Evolutionary conservation across 73 alveolate species (phyloP), one percentile per base, ranked within the genome.

Genomic region (Symbiodinium pilosum): DNA sequence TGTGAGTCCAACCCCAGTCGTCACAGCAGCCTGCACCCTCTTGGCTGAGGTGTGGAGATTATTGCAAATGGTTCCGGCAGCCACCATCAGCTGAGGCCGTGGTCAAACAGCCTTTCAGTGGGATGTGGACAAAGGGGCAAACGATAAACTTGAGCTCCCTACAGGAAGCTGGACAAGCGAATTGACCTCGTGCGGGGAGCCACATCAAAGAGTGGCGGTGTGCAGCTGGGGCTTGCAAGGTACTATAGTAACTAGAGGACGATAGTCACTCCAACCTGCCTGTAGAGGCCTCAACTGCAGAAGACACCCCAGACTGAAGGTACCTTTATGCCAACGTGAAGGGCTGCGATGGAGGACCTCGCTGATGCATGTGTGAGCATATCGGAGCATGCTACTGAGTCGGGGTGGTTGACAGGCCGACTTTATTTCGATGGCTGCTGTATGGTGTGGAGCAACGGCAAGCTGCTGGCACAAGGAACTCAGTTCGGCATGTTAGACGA

Each of bases 351-450:
- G 99, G 99, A 51, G 99, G 99, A n/a, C 77, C 77, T 64, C 59
- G 59, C 4, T 11, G n/a, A n/a, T n/a, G n/a, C n/a, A n/a, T n/a
- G n/a, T n/a, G n/a, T 26, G 32, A 24, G 39, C 77, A 64, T 6
- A 56, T 56, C 75, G 75, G 36, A 18, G 16, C 32, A 0, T 56
- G 11, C 36, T 34, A 7, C 34, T 56, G 36, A 3, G 16, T 64
- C 77, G 7, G 77, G 14, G 30, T 64, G 21, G 40, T 1, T 64
- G 7, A 38, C 75, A 43, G 99, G 99, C 26, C 87, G 99, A 52
- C 94, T 99, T 32, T 99, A 99, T 88, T 99, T 94, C 77, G 99
- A 99, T 93, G 99, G 99, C 84, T 94, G 99, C 69, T 99, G 99
- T 28, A 87, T 99, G 99, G 98, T 99, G 21, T 99, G 99, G 28